Conservation (phyloP, 2,329 filamentous ascomycete species). For the Triangularia setosa region DNA sequence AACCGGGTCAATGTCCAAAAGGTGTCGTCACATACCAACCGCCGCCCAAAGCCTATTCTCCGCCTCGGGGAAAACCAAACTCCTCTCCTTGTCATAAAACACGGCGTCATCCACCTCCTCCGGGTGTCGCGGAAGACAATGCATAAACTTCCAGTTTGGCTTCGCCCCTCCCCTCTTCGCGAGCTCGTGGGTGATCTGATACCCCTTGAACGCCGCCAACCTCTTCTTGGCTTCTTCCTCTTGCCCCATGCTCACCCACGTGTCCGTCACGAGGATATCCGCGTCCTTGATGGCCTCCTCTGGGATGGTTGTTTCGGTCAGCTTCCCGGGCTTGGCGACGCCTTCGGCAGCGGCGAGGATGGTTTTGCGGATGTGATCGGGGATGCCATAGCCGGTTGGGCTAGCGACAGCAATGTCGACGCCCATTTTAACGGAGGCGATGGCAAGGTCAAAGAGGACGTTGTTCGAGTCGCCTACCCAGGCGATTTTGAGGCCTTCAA, state of each 20-base stretch:
- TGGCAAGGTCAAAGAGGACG: conserved; percentile 89
- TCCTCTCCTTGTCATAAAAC: conserved; percentile 74
- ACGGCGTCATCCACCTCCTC: conserved; percentile 95
- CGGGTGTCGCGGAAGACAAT: conserved; percentile 85
- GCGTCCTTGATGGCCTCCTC: conserved; percentile 83
- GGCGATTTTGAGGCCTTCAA: conserved; percentile 83
- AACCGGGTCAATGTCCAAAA: background rate
- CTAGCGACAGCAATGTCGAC: conserved; percentile 84
- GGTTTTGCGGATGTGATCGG: conserved; percentile 65
- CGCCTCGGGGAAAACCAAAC: conserved; percentile 87
- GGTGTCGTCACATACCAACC: conserved; percentile 56
- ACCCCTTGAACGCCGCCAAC: conserved; percentile 78
- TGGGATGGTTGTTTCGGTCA: conserved; percentile 73
- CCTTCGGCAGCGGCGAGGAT: conserved; percentile 62
- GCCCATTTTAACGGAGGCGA: conserved; percentile 81
- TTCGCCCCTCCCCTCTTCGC: conserved; percentile 83
- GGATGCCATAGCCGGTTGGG: conserved; percentile 79
- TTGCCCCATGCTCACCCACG: conserved; percentile 98
- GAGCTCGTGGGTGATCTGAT: conserved; percentile 84
- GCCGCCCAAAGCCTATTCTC: conserved; percentile 94
- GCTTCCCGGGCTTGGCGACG: conserved; percentile 57
- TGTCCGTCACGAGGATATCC: conserved; percentile 91
- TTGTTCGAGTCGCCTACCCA: conserved; percentile 98
- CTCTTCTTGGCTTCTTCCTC: conserved; percentile 77
- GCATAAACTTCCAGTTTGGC: conserved; percentile 94